These are phyloP conservation scores for Thielaviopsis populi DNA, from an alignment of 2,329 filamentous ascomycete species.

Conservation along the genomic window DNA sequence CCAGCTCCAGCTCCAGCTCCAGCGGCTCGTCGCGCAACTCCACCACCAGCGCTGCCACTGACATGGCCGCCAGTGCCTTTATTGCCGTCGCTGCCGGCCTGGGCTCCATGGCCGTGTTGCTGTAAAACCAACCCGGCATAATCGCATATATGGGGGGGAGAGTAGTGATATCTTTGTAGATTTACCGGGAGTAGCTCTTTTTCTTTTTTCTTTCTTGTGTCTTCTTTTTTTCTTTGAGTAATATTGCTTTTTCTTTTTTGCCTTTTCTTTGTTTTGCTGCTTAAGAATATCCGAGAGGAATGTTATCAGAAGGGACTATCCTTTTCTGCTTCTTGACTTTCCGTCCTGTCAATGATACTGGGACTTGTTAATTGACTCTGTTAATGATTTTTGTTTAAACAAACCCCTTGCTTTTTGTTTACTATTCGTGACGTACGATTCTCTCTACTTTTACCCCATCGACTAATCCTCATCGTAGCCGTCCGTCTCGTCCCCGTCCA, in stretches of 20 bases:
- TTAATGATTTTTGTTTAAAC: background rate
- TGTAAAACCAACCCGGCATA: slow-evolving; percentile 5
- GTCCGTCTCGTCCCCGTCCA: background rate
- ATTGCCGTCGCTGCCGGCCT: slow-evolving; percentile 4
- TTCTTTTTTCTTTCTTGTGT: slow-evolving; percentile 5
- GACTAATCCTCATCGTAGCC: slow-evolving; percentile 12
- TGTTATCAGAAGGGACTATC: background rate
- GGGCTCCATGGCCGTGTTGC: slow-evolving; percentile 9
- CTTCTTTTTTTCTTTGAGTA: slow-evolving; percentile 3
- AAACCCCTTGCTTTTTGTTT: background rate
- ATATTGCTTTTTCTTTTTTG: slow-evolving; percentile 13
- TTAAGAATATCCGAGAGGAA: background rate
- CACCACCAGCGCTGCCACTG: slow-evolving; percentile 6
- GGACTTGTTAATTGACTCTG: slow-evolving; percentile 4
- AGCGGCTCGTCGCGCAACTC: background rate
- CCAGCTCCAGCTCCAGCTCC: slow-evolving; percentile 1
- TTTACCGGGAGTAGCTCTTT: background rate
- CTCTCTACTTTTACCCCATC: too few species aligned
- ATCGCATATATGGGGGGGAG: background rate
- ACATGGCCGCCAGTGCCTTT: slow-evolving; percentile 6
- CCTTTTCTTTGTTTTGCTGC: background rate
- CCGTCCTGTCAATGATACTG: slow-evolving; percentile 4
- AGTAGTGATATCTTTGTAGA: background rate
- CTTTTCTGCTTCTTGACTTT: slow-evolving; percentile 3
- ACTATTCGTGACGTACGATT: too few species aligned